phyloP scores from a whole-genome alignment of 2,329 filamentous ascomycete species.

The Fusarium equiseti region DNA sequence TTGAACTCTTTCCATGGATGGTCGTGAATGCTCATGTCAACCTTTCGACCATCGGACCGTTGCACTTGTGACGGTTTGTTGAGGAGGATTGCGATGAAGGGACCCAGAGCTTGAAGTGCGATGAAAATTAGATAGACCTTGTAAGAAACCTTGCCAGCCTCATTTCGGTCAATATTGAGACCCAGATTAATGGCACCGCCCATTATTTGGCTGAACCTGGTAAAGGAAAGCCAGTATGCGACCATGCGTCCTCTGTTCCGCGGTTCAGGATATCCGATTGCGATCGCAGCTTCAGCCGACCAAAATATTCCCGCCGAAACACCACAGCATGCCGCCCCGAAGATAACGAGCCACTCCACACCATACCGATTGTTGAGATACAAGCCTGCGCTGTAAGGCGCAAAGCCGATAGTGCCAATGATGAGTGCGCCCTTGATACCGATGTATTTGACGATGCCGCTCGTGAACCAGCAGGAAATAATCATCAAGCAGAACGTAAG shows the following conservation, averaged over 20 bases:
- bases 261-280: constrained; percentile 74
- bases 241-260: constrained; percentile 70
- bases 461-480: constrained; percentile 64
- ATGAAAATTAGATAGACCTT: constrained; percentile 76
- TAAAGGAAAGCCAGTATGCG: constrained; percentile 71
- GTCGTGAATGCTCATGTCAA: constrained; percentile 67
- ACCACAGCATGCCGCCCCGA: constrained; percentile 58
- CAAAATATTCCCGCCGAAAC: constrained; percentile 54
- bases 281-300: constrained; percentile 53
- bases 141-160: constrained; percentile 72
- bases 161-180: constrained; percentile 66
- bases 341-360: constrained; percentile 58
- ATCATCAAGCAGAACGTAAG: constrained; percentile 62
- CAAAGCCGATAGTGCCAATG: constrained; percentile 58
- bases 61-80: constrained; percentile 70
- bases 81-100: constrained; percentile 70
- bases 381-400: constrained; percentile 57
- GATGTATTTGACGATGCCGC: constrained; percentile 42
- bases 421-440: constrained; percentile 54
- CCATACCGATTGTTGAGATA: constrained; percentile 60
- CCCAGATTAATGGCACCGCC: constrained; percentile 76
- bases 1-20: constrained; percentile 68
- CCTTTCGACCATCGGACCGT: constrained; percentile 69
- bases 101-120: constrained; percentile 70
- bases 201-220: constrained; percentile 65